phyloP scores from a whole-genome alignment of 345 rosid species.

The Acer negundo region DNA sequence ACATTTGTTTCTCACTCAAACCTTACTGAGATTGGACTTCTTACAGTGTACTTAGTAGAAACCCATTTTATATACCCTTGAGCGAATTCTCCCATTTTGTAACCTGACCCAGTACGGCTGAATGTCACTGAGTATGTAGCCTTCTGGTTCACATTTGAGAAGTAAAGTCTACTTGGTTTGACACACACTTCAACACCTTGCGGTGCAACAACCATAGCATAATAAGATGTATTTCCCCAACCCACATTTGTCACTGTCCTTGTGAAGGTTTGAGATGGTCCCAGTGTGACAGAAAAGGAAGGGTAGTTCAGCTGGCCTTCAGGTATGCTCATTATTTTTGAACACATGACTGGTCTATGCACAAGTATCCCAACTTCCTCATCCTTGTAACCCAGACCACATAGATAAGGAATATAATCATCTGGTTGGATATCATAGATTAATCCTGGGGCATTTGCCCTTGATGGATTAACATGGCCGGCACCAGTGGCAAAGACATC shows the following conservation, averaged over 20 bases:
- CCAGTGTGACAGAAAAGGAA: constrained; percentile 48
- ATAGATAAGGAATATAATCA: constrained; percentile 49
- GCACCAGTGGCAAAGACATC: constrained; percentile 62
- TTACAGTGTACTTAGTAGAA: constrained; percentile 34
- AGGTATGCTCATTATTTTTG: constrained; percentile 12
- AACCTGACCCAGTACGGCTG: not conserved
- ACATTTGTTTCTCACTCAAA: constrained; percentile 27
- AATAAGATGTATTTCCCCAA: constrained; percentile 27
- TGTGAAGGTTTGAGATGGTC: constrained; percentile 37
- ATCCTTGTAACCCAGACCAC: constrained; percentile 45
- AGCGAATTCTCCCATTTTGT: constrained; percentile 18
- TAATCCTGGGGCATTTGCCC: constrained; percentile 60
- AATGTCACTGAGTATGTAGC: constrained; percentile 41
- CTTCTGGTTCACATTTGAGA: constrained; percentile 40
- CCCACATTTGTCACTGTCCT: constrained; percentile 57
- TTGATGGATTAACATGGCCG: constrained; percentile 60
- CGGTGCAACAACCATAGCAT: constrained; percentile 30
- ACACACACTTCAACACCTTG: constrained; percentile 34
- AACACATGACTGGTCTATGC: constrained; percentile 25
- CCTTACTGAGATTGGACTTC: constrained; percentile 43
- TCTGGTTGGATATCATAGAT: constrained; percentile 50
- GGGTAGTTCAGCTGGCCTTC: constrained; percentile 44
- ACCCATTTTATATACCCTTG: constrained; percentile 46
- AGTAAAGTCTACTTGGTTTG: constrained; percentile 37
- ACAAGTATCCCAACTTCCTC: constrained; percentile 21